Percentiles rank a stretch among this genome's conserved stretches.
Evolutionary conservation across 2,329 filamentous ascomycete genomes (phyloP).

Genomic region (Penicillium hesseltinei): DNA sequence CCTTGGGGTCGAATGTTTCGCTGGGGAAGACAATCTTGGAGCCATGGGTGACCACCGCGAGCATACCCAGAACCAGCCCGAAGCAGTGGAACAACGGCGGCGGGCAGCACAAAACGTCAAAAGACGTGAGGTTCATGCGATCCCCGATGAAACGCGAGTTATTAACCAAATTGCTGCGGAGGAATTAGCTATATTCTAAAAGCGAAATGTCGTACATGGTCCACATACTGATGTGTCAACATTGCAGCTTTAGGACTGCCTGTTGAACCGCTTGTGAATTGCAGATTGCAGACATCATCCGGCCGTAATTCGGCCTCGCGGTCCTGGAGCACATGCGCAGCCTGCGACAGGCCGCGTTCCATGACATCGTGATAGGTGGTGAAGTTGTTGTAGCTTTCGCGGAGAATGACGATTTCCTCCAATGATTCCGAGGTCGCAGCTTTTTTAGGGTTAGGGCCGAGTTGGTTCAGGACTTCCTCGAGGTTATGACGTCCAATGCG

Average conservation of each 20-base stretch:
- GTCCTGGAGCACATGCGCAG: conserved; percentile 52
- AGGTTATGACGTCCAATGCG: conserved; percentile 67
- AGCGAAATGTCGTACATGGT: neutral
- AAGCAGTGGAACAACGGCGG: conserved; percentile 86
- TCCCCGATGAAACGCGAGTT: conserved; percentile 71
- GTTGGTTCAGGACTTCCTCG: conserved; percentile 54
- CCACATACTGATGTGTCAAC: conserved; percentile 64
- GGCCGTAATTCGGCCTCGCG: conserved; percentile 58
- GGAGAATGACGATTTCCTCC: conserved; percentile 59
- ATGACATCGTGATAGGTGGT: conserved; percentile 61
- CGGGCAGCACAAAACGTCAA: conserved; percentile 74
- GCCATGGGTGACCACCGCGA: conserved; percentile 71
- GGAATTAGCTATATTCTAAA: neutral
- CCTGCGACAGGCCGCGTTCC: conserved; percentile 50
- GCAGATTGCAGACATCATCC: conserved; percentile 69
- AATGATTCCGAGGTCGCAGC: conserved; percentile 37
- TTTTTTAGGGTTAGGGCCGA: conserved; percentile 42
- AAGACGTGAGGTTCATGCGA: conserved; percentile 65
- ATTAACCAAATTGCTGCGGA: conserved; percentile 51
- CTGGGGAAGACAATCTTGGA: conserved; percentile 73
- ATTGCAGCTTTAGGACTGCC: conserved; percentile 72
- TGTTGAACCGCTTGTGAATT: conserved; percentile 74
- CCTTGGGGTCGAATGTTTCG: conserved; percentile 68
- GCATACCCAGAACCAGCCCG: conserved; percentile 72
- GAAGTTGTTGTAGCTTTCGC: conserved; percentile 55